Percentiles rank a stretch among this genome's conserved stretches.
Conservation (phyloP, 2,329 filamentous ascomycete genomes). For the Xylariales sp. region DNA sequence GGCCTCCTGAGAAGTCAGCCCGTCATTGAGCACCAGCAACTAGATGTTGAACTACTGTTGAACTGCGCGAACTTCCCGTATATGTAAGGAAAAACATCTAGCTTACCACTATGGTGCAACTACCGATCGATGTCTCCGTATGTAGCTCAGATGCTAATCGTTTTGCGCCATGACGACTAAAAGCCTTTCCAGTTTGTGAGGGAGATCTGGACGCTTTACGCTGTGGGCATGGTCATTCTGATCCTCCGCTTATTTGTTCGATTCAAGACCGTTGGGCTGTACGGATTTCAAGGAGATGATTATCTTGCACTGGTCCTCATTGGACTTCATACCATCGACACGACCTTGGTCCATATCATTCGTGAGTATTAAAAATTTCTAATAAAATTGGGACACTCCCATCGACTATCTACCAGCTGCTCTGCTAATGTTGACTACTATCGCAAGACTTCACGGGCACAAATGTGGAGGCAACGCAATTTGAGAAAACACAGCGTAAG, state of each 20-base stretch:
- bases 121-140: too few relatives aligned
- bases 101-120: too few relatives aligned
- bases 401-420: background rate
- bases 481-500: constrained; percentile 1
- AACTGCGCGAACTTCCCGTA: too few relatives aligned
- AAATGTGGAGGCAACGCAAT: constrained; percentile 18
- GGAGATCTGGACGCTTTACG: constrained; percentile 33
- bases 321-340: constrained; percentile 9
- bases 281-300: constrained; percentile 27
- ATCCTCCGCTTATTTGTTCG: constrained; percentile 25
- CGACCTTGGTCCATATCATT: constrained; percentile 27
- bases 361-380: constrained; percentile 16
- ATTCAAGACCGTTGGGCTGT: constrained; percentile 25
- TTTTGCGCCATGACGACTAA: too few relatives aligned
- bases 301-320: constrained; percentile 12
- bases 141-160: too few relatives aligned
- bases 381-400: background rate
- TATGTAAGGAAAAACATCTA: too few relatives aligned
- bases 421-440: background rate
- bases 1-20: too few relatives aligned
- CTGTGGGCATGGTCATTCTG: constrained; percentile 25
- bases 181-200: constrained; percentile 13
- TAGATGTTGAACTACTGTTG: too few relatives aligned
- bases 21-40: too few relatives aligned
- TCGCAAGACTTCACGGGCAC: constrained; percentile 18